Evolutionary conservation across 148 eudicot species (phyloP).

Genomic region (Rhododendron molle): DNA sequence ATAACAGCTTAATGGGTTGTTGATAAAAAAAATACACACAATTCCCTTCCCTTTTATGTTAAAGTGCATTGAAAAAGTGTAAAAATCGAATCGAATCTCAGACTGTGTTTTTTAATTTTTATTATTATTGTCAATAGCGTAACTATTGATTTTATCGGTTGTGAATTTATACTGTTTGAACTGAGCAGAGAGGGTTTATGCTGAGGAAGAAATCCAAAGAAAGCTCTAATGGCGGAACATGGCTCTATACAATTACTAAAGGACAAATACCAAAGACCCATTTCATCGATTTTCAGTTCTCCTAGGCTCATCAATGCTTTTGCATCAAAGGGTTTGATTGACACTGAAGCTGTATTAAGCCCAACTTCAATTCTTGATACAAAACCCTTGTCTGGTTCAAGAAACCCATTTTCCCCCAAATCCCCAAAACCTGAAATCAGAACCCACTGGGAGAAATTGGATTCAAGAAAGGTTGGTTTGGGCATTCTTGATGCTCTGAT

Average conservation of each 20-base stretch:
- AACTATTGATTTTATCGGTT: background rate
- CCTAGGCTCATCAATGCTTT: constrained; percentile 34
- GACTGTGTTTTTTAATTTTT: background rate
- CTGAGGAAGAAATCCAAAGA: constrained; percentile 18
- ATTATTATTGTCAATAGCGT: background rate
- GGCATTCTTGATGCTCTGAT: constrained; percentile 45
- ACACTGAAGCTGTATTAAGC: constrained; percentile 38
- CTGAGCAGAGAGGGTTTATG: constrained; percentile 14
- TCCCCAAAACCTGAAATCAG: constrained; percentile 25
- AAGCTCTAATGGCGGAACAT: constrained; percentile 47
- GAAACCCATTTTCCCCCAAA: constrained; percentile 33
- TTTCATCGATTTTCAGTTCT: constrained; percentile 29
- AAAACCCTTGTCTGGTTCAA: constrained; percentile 34
- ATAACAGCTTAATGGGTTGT: too few relatives aligned
- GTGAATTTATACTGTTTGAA: background rate
- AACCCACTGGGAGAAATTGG: constrained; percentile 17
- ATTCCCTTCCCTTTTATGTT: too few relatives aligned
- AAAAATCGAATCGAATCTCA: too few relatives aligned
- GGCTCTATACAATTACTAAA: constrained; percentile 23
- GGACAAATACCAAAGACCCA: constrained; percentile 18
- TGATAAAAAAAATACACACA: too few relatives aligned
- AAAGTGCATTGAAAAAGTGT: too few relatives aligned
- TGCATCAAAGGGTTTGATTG: constrained; percentile 24
- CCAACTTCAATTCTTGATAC: constrained; percentile 58
- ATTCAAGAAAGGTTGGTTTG: constrained; percentile 41